Conservation (phyloP, 352 stramenopile genomes). For the Globisporangium recalcitrans region DNA sequence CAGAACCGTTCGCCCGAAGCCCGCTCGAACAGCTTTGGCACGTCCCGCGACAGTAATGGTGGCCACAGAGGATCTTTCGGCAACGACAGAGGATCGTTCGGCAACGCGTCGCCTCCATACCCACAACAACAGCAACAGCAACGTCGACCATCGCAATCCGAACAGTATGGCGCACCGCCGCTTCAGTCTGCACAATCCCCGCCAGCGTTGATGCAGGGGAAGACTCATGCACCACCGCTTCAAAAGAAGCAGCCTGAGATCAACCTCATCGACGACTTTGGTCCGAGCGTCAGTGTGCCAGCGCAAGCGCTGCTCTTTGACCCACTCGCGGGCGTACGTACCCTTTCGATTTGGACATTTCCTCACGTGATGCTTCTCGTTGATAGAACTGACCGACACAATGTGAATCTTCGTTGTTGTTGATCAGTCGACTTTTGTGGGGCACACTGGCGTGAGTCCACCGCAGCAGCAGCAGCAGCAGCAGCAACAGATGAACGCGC, state of each 20-base stretch:
- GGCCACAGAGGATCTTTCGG: neutral
- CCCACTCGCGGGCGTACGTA: conserved; percentile 53
- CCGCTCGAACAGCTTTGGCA: conserved; percentile 15
- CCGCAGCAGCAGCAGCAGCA: conserved; percentile 20
- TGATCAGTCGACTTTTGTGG: conserved; percentile 25
- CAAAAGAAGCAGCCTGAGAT: conserved; percentile 58
- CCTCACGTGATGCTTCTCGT: neutral
- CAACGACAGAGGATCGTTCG: conserved; percentile 22
- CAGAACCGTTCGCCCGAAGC: conserved; percentile 8
- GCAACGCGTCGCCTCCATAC: conserved; percentile 15
- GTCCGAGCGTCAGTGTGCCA: conserved; percentile 49
- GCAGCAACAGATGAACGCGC: conserved; percentile 11
- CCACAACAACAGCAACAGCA: conserved; percentile 21
- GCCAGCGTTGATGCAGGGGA: neutral
- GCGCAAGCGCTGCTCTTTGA: conserved; percentile 74
- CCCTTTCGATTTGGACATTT: neutral
- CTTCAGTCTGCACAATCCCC: neutral
- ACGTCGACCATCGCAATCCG: neutral
- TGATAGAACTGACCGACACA: neutral
- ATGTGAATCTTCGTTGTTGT: neutral
- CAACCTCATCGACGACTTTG: conserved; percentile 75
- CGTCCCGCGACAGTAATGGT: conserved; percentile 9
- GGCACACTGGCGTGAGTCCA: conserved; percentile 12
- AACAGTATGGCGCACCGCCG: conserved; percentile 1
- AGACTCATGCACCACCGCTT: neutral